A percentile compares a stretch with the other conserved stretches of the same genome.
Conservation (phyloP, 2,329 filamentous ascomycete species). For the Diaporthe amygdali region DNA sequence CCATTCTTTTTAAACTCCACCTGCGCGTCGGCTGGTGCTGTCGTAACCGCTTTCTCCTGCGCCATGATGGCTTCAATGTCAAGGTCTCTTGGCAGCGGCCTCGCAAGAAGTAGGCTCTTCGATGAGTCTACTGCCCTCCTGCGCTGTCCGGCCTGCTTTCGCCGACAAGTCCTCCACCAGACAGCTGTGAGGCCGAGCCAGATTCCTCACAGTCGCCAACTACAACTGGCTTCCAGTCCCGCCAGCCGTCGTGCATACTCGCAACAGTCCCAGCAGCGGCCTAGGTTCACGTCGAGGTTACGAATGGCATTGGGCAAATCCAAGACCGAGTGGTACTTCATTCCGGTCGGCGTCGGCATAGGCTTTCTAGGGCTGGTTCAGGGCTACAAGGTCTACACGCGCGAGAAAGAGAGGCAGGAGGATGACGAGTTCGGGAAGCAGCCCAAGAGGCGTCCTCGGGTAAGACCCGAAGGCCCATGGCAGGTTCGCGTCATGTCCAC, state of each 20-base stretch:
- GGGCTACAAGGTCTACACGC: constrained; percentile 73
- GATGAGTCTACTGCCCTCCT: constrained; percentile 20
- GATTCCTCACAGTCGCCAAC: constrained; percentile 30
- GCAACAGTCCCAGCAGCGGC: constrained; percentile 49
- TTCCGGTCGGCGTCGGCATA: constrained; percentile 85
- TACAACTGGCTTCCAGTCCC: constrained; percentile 30
- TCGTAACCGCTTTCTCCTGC: constrained; percentile 6
- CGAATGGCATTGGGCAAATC: constrained; percentile 55
- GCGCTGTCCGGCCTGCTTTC: constrained; percentile 25
- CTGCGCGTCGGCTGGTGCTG: background rate
- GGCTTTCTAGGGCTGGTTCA: constrained; percentile 84
- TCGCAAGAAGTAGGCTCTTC: constrained; percentile 24
- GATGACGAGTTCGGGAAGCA: constrained; percentile 48
- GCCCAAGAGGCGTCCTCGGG: constrained; percentile 61
- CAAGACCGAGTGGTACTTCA: constrained; percentile 85
- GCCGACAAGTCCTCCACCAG: constrained; percentile 18
- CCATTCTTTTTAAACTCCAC: constrained; percentile 6
- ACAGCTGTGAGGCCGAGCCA: constrained; percentile 10
- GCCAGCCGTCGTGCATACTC: constrained; percentile 40
- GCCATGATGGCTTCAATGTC: constrained; percentile 26
- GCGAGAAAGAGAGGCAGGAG: constrained; percentile 59
- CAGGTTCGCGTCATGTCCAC: constrained; percentile 95
- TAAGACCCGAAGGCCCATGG: constrained; percentile 88
- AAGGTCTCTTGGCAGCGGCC: constrained; percentile 24
- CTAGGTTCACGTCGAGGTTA: constrained; percentile 57